Evolutionary conservation across 2,329 filamentous ascomycete species (phyloP).

Genomic region (Phialemonium atrogriseum): DNA sequence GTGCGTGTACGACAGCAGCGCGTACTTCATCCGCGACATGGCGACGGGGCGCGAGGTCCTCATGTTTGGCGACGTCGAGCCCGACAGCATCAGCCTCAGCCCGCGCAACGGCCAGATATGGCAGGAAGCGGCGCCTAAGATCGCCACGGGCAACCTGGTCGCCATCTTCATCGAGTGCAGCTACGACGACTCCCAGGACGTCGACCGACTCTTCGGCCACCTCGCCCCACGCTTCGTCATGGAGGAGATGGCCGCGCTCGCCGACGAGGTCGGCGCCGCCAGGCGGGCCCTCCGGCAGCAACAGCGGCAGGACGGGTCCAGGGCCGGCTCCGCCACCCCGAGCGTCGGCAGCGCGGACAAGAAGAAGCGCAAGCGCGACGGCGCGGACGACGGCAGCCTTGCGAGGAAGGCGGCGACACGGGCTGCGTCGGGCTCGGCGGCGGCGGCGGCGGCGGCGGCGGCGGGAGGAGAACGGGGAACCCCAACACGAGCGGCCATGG

Average conservation of each 20-base stretch:
- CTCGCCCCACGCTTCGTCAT: conserved; percentile 76
- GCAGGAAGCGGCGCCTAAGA: conserved; percentile 80
- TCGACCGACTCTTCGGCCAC: conserved; percentile 79
- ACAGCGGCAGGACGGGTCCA: conserved; percentile 31
- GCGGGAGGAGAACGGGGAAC: conserved; percentile 11
- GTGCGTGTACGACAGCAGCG: conserved; percentile 80
- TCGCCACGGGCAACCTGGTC: conserved; percentile 60
- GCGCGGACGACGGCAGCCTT: conserved; percentile 21
- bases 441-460: no score
- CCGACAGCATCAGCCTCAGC: conserved; percentile 73
- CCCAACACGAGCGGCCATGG: conserved; percentile 17
- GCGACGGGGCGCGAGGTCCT: conserved; percentile 67
- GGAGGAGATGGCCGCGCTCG: conserved; percentile 67
- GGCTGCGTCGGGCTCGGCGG: not conserved
- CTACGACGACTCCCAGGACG: conserved; percentile 72
- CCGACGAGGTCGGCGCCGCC: conserved; percentile 56
- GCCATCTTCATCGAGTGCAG: conserved; percentile 96
- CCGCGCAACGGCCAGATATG: conserved; percentile 79
- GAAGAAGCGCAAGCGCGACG: conserved; percentile 59
- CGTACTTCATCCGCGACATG: conserved; percentile 82
- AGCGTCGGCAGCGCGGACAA: conserved; percentile 30
- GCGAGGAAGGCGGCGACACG: conserved; percentile 11
- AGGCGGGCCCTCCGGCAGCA: conserved; percentile 28
- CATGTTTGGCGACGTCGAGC: conserved; percentile 93
- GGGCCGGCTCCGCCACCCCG: no score